Base-by-base conservation (phyloP, 441 rosid species). In the Caryocar brasiliense region DNA sequence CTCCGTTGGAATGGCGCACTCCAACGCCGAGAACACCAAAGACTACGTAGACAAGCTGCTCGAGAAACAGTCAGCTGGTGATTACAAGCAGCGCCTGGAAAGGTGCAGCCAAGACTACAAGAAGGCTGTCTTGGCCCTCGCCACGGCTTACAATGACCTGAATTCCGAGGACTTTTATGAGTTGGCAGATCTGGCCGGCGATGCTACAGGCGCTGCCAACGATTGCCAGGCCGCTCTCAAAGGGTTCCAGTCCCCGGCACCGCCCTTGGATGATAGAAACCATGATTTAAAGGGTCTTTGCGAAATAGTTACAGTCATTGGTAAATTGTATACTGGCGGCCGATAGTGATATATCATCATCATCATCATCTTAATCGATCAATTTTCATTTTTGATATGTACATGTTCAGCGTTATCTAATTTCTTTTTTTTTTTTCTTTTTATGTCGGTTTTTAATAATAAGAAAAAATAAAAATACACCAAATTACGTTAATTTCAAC, bases 121-220 rank as follows among this genome's bases (percentile, higher is more conserved):
- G 1, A 28, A 11, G 34, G 69, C 62, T 3, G 15, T 43, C 33
- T 35, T 18, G 2, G 38, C 47, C 0, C 21, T 68, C 1, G 43
- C 3, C 7, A 30, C 26, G 45, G 70, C 70, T 2, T 22, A 41
- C 23, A 29, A 53, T 8, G 63, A 68, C 46, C 39, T 75, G 63
- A 54, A 71, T 44, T 68, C 77, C 3, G 72, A 71, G 51, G 61
- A 66, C 21, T 71, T 29, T 43, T 66, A 40, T 25, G 58, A 46
- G 17, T 3, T 71, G 51, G 55, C 25, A 8, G 17, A 43, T 14
- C 24, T 45, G 37, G 59, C 70, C 2, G n/a, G 2, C 3, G 40
- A 14, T 2, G 66, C 70, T 9, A 46, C 62, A 1, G 3, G 20
- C 7, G 48, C 38, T 0, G 70, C 67, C 2, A 17, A 4, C 7